phyloP scores from a whole-genome alignment of 768 basidiomycete species.

The Mycena sanguinolenta region DNA sequence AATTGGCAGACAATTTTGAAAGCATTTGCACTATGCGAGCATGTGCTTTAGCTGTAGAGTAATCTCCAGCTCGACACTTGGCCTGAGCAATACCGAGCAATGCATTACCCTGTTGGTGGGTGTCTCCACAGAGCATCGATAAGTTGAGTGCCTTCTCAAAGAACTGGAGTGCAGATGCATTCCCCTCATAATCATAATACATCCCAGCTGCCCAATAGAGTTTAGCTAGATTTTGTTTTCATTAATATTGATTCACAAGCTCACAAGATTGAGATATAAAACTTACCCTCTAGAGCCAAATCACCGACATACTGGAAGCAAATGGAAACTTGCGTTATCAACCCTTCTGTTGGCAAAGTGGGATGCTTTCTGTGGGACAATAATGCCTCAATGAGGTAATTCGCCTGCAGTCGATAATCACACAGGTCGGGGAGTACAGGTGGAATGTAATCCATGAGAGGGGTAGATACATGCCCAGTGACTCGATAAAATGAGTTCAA shows the following conservation, averaged over 20 bases:
- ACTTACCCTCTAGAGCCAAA: background rate
- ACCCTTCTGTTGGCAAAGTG: background rate
- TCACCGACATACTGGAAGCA: background rate
- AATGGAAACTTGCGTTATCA: background rate
- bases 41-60: background rate
- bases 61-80: background rate
- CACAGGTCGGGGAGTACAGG: background rate
- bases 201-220: background rate
- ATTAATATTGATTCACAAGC: no score
- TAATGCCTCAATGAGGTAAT: background rate
- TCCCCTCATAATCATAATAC: background rate
- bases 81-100: background rate
- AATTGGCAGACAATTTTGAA: background rate
- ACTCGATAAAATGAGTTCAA: background rate
- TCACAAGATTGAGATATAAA: background rate
- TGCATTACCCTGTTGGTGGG: background rate
- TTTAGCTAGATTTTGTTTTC: background rate
- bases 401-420: background rate
- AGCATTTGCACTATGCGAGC: background rate
- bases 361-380: background rate
- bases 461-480: background rate
- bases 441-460: background rate
- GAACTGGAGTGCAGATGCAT: background rate
- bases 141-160: background rate
- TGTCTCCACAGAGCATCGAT: background rate